phyloP scores from a whole-genome alignment of 108 stramenopile genomes.

The Skeletonema menzelii region DNA sequence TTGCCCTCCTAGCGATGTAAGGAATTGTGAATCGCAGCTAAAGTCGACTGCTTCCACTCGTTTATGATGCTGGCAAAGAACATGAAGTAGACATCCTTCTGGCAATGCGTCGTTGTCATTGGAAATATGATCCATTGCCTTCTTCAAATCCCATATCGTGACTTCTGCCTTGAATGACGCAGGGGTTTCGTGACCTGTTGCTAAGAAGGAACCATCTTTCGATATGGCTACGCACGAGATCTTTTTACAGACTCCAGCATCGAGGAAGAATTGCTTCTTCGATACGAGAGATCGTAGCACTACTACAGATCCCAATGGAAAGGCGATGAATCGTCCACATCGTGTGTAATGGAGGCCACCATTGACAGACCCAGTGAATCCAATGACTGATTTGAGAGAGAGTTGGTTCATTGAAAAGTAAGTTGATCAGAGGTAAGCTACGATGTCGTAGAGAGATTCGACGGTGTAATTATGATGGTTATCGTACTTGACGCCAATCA shows the following conservation, averaged over 20 bases:
- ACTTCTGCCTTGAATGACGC: conserved; percentile 64
- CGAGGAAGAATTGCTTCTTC: conserved; percentile 63
- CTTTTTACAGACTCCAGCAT: conserved; percentile 72
- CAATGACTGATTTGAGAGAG: conserved; percentile 52
- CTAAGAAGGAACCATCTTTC: conserved; percentile 66
- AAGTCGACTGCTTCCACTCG: conserved; percentile 68
- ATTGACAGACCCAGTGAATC: conserved; percentile 59
- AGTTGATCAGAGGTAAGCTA: neutral
- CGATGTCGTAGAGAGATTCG: no score
- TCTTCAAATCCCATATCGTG: conserved; percentile 75
- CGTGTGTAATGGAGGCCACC: conserved; percentile 78
- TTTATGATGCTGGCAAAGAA: conserved; percentile 74
- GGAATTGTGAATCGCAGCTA: conserved; percentile 58
- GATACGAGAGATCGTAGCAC: conserved; percentile 43
- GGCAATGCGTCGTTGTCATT: conserved; percentile 23
- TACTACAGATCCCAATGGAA: conserved; percentile 56
- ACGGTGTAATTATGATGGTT: no score
- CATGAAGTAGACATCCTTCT: conserved; percentile 58
- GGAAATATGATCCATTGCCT: conserved; percentile 50
- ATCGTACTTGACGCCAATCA: no score
- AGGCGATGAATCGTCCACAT: conserved; percentile 68
- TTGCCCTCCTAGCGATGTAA: conserved; percentile 78
- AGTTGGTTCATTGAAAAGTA: conserved; percentile 12
- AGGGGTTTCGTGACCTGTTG: conserved; percentile 69
- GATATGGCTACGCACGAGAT: conserved; percentile 74